phyloP scores from a whole-genome alignment of 2,329 filamentous ascomycete genomes.

The Xylaria sp. region DNA sequence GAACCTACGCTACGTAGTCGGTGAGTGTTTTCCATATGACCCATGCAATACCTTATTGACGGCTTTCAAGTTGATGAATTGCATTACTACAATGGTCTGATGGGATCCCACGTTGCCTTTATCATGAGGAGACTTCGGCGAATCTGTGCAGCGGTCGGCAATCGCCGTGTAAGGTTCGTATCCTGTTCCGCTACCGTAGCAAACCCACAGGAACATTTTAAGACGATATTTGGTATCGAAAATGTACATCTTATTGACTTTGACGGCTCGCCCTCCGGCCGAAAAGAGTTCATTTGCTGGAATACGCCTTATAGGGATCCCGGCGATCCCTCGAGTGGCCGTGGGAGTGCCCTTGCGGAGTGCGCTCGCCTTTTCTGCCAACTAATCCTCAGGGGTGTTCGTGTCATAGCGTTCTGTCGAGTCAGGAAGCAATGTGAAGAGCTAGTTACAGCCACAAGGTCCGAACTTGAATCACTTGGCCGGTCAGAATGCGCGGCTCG shows the following conservation, averaged over 20 bases:
- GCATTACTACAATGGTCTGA: constrained; percentile 95
- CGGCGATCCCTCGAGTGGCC: constrained; percentile 84
- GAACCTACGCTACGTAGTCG: constrained; percentile 89
- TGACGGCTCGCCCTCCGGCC: constrained; percentile 90
- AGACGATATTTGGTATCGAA: constrained; percentile 89
- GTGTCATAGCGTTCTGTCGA: constrained; percentile 92
- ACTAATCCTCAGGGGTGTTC: constrained; percentile 85
- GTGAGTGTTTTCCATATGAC: constrained; percentile 53
- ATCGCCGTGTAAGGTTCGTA: constrained; percentile 86
- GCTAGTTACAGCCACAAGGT: constrained; percentile 81
- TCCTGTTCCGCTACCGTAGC: constrained; percentile 97
- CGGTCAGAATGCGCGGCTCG: constrained; percentile 78
- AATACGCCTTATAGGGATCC: constrained; percentile 96
- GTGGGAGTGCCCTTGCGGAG: constrained; percentile 84
- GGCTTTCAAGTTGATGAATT: constrained; percentile 76
- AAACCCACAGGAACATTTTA: constrained; percentile 92
- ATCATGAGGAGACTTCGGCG: constrained; percentile 91
- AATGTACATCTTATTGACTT: constrained; percentile 85
- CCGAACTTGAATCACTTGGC: constrained; percentile 78
- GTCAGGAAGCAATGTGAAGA: constrained; percentile 90
- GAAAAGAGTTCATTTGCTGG: constrained; percentile 97
- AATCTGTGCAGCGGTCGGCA: constrained; percentile 91
- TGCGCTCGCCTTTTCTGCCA: constrained; percentile 93
- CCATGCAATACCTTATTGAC: constrained; percentile 14
- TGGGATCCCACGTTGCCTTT: constrained; percentile 93